Conservation (phyloP, 164 flowering plant genomes). For the Malania oleifera region DNA sequence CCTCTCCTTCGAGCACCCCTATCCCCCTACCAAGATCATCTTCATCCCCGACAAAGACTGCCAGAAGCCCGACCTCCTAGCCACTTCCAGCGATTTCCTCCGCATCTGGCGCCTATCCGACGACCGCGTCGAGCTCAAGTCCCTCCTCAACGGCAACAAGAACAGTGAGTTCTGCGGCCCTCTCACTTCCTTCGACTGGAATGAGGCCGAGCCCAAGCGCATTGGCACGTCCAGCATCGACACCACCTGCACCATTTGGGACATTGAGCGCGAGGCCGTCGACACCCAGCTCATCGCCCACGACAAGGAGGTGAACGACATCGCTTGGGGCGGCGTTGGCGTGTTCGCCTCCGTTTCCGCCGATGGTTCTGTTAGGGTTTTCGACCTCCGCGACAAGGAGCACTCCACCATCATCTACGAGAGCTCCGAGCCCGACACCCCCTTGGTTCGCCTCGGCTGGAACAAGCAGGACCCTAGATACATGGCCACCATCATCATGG, state of each 20-base stretch:
- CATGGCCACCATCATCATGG: slow-evolving; percentile 93
- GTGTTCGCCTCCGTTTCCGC: slow-evolving; percentile 95
- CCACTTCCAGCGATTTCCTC: slow-evolving; percentile 77
- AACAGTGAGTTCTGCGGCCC: slow-evolving; percentile 70
- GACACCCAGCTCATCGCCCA: slow-evolving; percentile 89
- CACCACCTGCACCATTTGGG: slow-evolving; percentile 96
- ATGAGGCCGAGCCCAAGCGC: slow-evolving; percentile 75
- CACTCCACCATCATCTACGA: slow-evolving; percentile 92
- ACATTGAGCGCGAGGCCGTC: slow-evolving; percentile 63
- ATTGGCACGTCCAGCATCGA: slow-evolving; percentile 86
- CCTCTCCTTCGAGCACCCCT: slow-evolving; percentile 86
- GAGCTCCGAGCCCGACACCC: slow-evolving; percentile 81
- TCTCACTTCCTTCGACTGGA: slow-evolving; percentile 87
- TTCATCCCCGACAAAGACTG: slow-evolving; percentile 84
- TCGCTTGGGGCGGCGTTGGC: slow-evolving; percentile 93
- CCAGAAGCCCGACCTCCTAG: slow-evolving; percentile 73
- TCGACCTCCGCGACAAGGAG: slow-evolving; percentile 87
- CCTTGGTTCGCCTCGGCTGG: slow-evolving; percentile 82
- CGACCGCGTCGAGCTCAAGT: slow-evolving; percentile 42
- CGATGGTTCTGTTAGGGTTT: slow-evolving; percentile 80
- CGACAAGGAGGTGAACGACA: slow-evolving; percentile 89
- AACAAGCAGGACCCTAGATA: slow-evolving; percentile 91
- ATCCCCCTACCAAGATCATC: slow-evolving; percentile 79
- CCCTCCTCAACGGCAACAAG: slow-evolving; percentile 58
- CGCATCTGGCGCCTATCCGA: slow-evolving; percentile 60